Evolutionary conservation across 495 filamentous ascomycete genomes (phyloP), one percentile per base, ranked within the genome.

Genomic region (Annulohypoxylon moriforme): DNA sequence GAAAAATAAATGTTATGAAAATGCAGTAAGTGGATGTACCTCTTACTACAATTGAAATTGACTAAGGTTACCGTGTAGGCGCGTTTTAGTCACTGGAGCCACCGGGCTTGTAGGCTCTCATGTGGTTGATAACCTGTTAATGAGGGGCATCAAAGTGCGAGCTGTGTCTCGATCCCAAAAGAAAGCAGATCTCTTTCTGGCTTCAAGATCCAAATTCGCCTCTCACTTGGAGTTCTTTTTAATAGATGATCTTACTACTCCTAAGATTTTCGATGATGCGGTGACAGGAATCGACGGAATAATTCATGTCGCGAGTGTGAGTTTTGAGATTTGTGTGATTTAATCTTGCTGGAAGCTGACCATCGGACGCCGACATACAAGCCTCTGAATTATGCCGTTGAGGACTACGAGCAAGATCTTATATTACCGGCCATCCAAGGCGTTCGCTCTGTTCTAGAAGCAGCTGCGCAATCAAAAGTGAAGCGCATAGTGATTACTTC

Each of bases 401-500:
- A 50, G 18, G 22, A 11, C 22, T 50, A 50, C 13, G 46, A 50
- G 46, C 20, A 11, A 25, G 46, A 50, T 50, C 46, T 50, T 16
- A 25, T 50, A 50, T 50, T 50, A 5, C 46, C 46, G 13, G 46
- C 46, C 9, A 50, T 50, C 11, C 46, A 25, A 11, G 46, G 46
- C 11, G 46, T 50, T 50, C 46, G 18, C 16, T 50, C 46, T 22
- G 18, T 50, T 3, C 46, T 50, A 22, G 46, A 50, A 22, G 46
- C 46, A 22, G 16, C 18, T 25, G 9, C 18, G 18, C n/a, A 50
- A 11, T 50, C 56, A 3, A 3, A 25, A 3, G 91, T 94, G 24
- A 93, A 92, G 81, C 78, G 86, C 31, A 88, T 94, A 8, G 89
- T 91, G 25, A 85, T 94, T 64, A 94, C 91, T 0, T 90, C 87